Evolutionary conservation across 805 yeast genomes (phyloP).

Genomic region (Cyberlindnera xylosilytica): DNA sequence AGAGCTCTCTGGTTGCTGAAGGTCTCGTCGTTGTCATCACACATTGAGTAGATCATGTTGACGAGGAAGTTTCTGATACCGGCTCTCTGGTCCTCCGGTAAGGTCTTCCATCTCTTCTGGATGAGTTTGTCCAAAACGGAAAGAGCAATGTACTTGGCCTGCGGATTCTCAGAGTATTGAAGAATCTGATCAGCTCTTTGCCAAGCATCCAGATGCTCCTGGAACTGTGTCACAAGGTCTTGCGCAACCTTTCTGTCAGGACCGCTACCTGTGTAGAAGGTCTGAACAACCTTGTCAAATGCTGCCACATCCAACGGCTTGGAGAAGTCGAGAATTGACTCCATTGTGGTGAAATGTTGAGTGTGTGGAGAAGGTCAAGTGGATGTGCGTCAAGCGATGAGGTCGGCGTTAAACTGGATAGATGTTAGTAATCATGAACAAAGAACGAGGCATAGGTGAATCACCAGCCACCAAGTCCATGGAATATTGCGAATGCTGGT

Average conservation of each 20-base stretch:
- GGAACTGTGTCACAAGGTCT: slow-evolving; percentile 70
- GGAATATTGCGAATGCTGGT: no score
- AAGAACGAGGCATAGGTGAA: no score
- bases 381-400: background rate
- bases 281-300: slow-evolving; percentile 80
- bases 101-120: slow-evolving; percentile 88
- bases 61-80: slow-evolving; percentile 95
- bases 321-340: slow-evolving; percentile 80
- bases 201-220: slow-evolving; percentile 96
- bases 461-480: no score
- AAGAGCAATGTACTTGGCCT: slow-evolving; percentile 88
- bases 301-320: slow-evolving; percentile 75
- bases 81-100: slow-evolving; percentile 82
- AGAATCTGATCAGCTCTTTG: slow-evolving; percentile 86
- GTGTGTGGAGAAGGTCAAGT: background rate
- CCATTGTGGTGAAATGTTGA: slow-evolving; percentile 49
- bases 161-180: slow-evolving; percentile 73
- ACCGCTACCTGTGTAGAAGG: slow-evolving; percentile 80
- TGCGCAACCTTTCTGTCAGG: slow-evolving; percentile 66
- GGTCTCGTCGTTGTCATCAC: slow-evolving; percentile 77
- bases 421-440: background rate
- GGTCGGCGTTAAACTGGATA: background rate
- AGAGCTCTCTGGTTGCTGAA: slow-evolving; percentile 75
- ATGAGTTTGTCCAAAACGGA: slow-evolving; percentile 87
- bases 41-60: slow-evolving; percentile 87